Evolutionary conservation across 495 filamentous ascomycete species (phyloP).

Genomic region (Tetracladium setigerum): DNA sequence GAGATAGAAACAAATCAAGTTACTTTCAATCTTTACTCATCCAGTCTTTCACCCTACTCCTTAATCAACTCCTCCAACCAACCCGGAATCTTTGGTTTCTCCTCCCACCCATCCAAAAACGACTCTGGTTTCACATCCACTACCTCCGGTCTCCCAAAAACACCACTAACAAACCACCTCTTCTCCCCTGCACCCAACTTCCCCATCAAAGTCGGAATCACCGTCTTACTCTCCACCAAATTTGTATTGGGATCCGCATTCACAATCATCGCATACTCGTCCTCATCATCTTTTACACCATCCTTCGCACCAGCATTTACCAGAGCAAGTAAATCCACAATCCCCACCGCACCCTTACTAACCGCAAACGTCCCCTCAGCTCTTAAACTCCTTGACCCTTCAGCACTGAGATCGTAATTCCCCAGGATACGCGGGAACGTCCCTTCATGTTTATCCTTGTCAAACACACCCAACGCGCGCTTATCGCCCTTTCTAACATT

Average conservation of each 20-base stretch:
- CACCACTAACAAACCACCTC: conserved; percentile 41
- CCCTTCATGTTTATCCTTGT: conserved; percentile 33
- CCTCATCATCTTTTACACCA: conserved; percentile 7
- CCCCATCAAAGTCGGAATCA: conserved; percentile 58
- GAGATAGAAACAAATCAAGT: too few relatives aligned
- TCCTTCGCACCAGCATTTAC: not conserved
- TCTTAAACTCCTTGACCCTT: conserved; percentile 19
- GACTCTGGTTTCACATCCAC: conserved; percentile 23
- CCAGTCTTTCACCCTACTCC: not conserved
- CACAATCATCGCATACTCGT: conserved; percentile 50
- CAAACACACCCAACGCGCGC: conserved; percentile 47
- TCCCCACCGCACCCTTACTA: conserved; percentile 62
- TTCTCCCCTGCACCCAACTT: conserved; percentile 36
- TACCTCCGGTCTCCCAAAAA: conserved; percentile 39
- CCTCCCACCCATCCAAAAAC: conserved; percentile 48
- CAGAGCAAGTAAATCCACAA: conserved; percentile 45
- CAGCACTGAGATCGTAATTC: conserved; percentile 48
- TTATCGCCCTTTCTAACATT: conserved; percentile 52
- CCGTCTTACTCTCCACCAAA: conserved; percentile 58
- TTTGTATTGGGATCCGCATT: conserved; percentile 76
- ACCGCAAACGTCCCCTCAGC: conserved; percentile 51
- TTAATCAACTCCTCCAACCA: conserved; percentile 46
- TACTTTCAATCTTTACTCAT: too few relatives aligned
- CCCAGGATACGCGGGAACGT: conserved; percentile 44
- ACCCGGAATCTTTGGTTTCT: conserved; percentile 40